These are phyloP conservation scores for Pythium aphanidermatum DNA, from an alignment of 352 stramenopile species.

Conservation along the genomic window DNA sequence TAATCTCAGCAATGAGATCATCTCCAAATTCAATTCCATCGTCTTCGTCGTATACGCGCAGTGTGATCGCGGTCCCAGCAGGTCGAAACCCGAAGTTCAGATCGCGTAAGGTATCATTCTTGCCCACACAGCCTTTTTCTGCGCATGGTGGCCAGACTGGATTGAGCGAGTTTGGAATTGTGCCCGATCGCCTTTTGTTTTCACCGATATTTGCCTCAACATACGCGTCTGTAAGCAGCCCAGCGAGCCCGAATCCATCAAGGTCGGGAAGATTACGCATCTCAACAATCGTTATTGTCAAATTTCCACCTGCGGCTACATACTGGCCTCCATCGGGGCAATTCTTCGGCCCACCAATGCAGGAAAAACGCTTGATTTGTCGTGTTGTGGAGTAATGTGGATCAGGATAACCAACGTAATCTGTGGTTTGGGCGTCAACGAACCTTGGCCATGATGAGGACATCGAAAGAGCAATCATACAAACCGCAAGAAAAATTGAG, in stretches of 20 bases:
- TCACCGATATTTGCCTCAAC: conserved; percentile 68
- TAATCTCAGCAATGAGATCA: conserved; percentile 71
- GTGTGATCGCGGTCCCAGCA: conserved; percentile 65
- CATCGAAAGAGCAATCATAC: too few relatives aligned
- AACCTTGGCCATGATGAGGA: too few relatives aligned
- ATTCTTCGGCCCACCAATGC: conserved; percentile 49
- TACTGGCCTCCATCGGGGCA: conserved; percentile 74
- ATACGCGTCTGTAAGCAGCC: conserved; percentile 70
- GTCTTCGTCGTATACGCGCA: conserved; percentile 76
- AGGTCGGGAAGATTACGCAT: conserved; percentile 82
- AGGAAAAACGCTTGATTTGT: conserved; percentile 59
- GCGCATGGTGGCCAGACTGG: conserved; percentile 65
- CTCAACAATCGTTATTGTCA: conserved; percentile 80
- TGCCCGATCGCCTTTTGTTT: conserved; percentile 48
- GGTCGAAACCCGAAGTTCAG: conserved; percentile 83
- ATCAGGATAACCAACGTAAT: conserved; percentile 55
- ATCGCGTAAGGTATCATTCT: conserved; percentile 48
- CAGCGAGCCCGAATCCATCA: conserved; percentile 67
- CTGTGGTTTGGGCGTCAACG: conserved; percentile 39
- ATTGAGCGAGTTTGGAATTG: conserved; percentile 70
- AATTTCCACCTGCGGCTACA: conserved; percentile 70
- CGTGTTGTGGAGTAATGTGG: conserved; percentile 50
- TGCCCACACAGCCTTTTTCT: conserved; percentile 32
- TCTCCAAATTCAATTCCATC: conserved; percentile 84
- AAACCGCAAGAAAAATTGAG: too few relatives aligned